Evolutionary conservation across 164 flowering plant species (phyloP), one percentile per base, ranked within the genome.

Genomic region (Stephania yunnanensis): DNA sequence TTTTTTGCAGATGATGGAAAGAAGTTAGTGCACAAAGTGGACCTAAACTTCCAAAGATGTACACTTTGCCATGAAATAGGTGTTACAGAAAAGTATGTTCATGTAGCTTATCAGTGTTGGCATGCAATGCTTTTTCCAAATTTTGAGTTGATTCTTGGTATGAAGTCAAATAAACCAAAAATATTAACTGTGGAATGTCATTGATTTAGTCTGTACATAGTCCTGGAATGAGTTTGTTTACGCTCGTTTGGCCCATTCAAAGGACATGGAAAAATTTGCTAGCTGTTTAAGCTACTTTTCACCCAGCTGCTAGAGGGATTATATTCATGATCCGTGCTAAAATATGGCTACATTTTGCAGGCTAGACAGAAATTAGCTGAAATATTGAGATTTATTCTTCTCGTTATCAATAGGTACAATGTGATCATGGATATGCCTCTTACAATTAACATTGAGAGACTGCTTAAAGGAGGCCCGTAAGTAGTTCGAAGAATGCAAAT

Each of bases 61-160:
- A 70, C 29, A 52, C 79, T 88, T 69, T 77, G 82, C 79, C 93
- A 91, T 78, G 95, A 91, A 4, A 79, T 91, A 2, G 91, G 95
- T 10, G 78, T 91, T 46, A 89, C 95, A 69, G 63, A 79, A 45
- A 85, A 81, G 95, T 91, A 83, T 65, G 75, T 46, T 69, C 69
- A 1, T 72, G 1, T 15, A 0, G 1, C 1, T 53, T 30, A 10
- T 20, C 42, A 17, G 5, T 10, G 17, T 17, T 19, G 55, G 46
- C 48, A 17, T 19, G 20, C 17, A 6, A 15, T 42, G 17, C 11
- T 44, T 4, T 9, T 36, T 19, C 12, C 46, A 15, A 45, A 7
- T 15, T 44, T 70, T 19, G 19, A 11, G 2, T 48, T 29, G 63
- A 12, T 55, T 15, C 63, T 55, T 55, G 19, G 5, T 11, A 55